phyloP scores from a whole-genome alignment of 352 stramenopile species.

The Phytophthora uliginosa region DNA sequence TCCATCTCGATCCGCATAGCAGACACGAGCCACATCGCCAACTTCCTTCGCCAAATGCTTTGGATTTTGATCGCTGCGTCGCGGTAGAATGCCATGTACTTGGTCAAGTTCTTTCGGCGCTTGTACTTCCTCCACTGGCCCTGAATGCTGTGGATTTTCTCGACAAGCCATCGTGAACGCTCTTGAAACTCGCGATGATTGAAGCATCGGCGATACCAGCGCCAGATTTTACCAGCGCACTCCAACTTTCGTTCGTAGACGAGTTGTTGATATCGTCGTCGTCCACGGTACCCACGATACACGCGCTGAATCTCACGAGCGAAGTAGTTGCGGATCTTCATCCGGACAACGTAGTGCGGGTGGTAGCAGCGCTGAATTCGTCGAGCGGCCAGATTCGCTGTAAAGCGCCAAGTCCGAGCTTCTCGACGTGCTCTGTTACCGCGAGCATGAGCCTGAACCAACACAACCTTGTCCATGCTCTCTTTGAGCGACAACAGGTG shows the following conservation, averaged over 20 bases:
- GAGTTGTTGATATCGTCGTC: constrained; percentile 21
- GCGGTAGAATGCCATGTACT: constrained; percentile 55
- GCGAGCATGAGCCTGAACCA: constrained; percentile 56
- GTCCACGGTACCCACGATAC: constrained; percentile 51
- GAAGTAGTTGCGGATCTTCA: constrained; percentile 37
- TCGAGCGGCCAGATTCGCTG: constrained; percentile 32
- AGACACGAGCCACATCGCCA: constrained; percentile 41
- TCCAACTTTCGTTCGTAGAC: constrained; percentile 33
- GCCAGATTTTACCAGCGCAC: constrained; percentile 39
- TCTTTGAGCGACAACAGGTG: constrained; percentile 49
- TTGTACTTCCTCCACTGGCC: constrained; percentile 65
- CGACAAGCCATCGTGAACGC: constrained; percentile 57
- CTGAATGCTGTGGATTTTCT: constrained; percentile 65
- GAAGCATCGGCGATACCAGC: constrained; percentile 64
- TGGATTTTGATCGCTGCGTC: constrained; percentile 49
- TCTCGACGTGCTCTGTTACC: constrained; percentile 48
- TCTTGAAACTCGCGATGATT: constrained; percentile 41
- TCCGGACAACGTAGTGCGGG: constrained; percentile 35
- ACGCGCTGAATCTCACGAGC: constrained; percentile 62
- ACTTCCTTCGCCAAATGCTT: constrained; percentile 54
- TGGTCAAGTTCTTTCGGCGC: constrained; percentile 39
- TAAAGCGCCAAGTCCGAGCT: constrained; percentile 40
- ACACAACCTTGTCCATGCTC: constrained; percentile 48
- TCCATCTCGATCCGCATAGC: constrained; percentile 42
- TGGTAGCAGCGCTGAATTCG: constrained; percentile 62